Percentiles rank a stretch among this genome's conserved stretches.
phyloP scores from a whole-genome alignment of 2,329 filamentous ascomycete species.

The Cercospora citrullina region DNA sequence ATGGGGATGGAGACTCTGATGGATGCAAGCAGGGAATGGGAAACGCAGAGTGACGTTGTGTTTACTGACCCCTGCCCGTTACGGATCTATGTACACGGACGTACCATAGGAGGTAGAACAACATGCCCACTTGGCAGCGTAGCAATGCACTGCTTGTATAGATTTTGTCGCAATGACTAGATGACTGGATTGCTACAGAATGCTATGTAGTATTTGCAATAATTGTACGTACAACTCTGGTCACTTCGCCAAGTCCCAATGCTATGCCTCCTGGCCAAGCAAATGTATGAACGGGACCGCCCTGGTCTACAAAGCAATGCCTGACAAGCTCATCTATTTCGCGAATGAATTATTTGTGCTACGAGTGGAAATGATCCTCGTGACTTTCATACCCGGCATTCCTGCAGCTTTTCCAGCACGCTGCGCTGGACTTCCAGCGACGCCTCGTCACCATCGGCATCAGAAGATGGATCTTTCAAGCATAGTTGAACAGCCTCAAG shows the following conservation, averaged over 20 bases:
- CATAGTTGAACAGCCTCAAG: neutral
- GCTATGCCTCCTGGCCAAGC: neutral
- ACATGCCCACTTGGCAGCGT: neutral
- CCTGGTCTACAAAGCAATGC: neutral
- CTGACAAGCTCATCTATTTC: neutral
- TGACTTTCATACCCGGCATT: neutral
- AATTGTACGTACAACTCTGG: neutral
- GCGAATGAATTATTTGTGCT: neutral
- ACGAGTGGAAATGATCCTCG: neutral
- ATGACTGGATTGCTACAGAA: neutral
- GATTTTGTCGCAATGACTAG: neutral
- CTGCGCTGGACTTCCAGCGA: neutral
- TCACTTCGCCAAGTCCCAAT: neutral
- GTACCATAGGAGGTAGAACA: neutral
- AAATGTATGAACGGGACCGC: neutral
- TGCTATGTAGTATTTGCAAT: neutral
- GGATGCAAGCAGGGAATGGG: constrained; percentile 18
- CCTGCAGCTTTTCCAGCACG: neutral
- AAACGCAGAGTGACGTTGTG: constrained; percentile 15
- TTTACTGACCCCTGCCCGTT: neutral
- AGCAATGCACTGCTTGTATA: neutral
- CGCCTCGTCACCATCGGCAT: neutral
- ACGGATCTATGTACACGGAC: neutral
- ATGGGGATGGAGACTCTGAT: constrained; percentile 11
- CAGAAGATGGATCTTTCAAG: neutral